Conservation (phyloP, 345 rosid species). For the Trapa bicornis region DNA sequence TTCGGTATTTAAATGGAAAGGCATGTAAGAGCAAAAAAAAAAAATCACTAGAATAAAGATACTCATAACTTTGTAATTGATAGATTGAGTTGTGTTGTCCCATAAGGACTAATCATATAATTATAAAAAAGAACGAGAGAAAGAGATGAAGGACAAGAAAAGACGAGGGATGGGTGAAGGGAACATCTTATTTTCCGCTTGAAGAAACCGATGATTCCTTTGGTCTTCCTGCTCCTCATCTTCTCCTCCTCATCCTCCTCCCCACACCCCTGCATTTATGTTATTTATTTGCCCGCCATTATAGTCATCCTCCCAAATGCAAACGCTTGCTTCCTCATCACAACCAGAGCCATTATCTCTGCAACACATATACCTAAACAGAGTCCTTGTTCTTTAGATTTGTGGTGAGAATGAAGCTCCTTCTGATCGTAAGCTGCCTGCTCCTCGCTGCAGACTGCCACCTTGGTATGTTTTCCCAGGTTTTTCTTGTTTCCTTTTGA, state of each 20-base stretch:
- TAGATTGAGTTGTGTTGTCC: too few relatives aligned
- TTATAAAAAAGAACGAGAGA: background rate
- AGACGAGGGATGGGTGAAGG: background rate
- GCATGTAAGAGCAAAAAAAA: too few relatives aligned
- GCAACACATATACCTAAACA: background rate
- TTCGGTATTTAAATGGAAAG: too few relatives aligned
- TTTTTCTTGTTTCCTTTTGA: background rate
- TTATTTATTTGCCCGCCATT: constrained; percentile 2
- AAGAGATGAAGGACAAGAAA: background rate
- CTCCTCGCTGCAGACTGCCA: background rate
- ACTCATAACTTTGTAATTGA: too few relatives aligned
- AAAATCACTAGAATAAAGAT: too few relatives aligned
- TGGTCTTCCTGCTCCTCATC: background rate
- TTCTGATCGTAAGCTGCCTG: background rate
- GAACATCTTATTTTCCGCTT: background rate
- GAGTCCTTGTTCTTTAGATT: background rate
- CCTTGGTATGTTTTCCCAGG: background rate
- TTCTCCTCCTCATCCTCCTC: background rate
- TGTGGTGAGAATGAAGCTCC: background rate
- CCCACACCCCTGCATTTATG: background rate
- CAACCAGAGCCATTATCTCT: background rate
- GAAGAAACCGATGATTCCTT: constrained; percentile 1
- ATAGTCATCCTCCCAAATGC: background rate
- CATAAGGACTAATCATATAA: too few relatives aligned
- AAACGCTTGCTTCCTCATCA: background rate